Percentiles rank a stretch among this genome's conserved stretches.
phyloP scores from a whole-genome alignment of 352 stramenopile species.

The Phytopythium montanum region DNA sequence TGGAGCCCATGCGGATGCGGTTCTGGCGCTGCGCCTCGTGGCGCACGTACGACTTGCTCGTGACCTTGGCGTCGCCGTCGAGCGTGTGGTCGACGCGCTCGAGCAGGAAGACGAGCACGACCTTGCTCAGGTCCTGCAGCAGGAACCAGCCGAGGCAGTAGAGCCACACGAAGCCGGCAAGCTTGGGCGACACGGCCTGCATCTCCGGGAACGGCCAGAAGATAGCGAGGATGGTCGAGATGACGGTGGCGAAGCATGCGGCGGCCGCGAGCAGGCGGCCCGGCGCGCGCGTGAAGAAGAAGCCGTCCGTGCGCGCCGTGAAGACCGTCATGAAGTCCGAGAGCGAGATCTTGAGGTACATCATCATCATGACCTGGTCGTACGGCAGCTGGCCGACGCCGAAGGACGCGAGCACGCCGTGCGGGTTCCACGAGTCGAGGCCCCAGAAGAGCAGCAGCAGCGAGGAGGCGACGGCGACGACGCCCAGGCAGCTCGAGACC shows the following conservation, averaged over 20 bases:
- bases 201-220: slow-evolving; percentile 84
- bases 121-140: slow-evolving; percentile 81
- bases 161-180: slow-evolving; percentile 84
- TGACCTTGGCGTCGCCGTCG: slow-evolving; percentile 42
- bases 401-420: slow-evolving; percentile 55
- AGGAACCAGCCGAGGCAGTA: slow-evolving; percentile 89
- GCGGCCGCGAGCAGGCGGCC: slow-evolving; percentile 68
- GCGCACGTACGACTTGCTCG: slow-evolving; percentile 52
- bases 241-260: slow-evolving; percentile 66
- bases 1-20: slow-evolving; percentile 69
- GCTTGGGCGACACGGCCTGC: slow-evolving; percentile 67
- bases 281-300: slow-evolving; percentile 80
- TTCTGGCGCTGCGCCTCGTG: slow-evolving; percentile 73
- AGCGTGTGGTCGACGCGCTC: slow-evolving; percentile 52
- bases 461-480: slow-evolving; percentile 80
- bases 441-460: slow-evolving; percentile 83
- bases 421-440: slow-evolving; percentile 79
- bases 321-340: slow-evolving; percentile 94
- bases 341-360: slow-evolving; percentile 95
- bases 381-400: slow-evolving; percentile 76
- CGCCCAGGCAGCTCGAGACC: slow-evolving; percentile 48
- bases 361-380: slow-evolving; percentile 88
- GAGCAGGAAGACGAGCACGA: slow-evolving; percentile 57
- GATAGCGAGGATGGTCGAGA: slow-evolving; percentile 82
- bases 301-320: slow-evolving; percentile 72